Evolutionary conservation across 129 eudicot species (phyloP).

Genomic region (Glebionis coronaria): DNA sequence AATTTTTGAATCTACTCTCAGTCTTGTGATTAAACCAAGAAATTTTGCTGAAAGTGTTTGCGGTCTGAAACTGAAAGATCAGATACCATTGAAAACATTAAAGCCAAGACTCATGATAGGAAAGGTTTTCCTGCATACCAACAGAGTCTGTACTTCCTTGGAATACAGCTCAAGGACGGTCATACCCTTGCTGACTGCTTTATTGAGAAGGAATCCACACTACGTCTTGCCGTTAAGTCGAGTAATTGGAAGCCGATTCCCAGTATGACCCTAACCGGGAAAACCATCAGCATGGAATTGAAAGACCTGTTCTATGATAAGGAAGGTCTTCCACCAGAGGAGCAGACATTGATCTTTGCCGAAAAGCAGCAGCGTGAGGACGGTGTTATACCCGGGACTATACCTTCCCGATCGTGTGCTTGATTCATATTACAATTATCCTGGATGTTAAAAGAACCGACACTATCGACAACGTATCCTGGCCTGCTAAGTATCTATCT

Average conservation of each 20-base stretch:
- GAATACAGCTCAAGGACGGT: background rate
- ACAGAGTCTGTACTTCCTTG: background rate
- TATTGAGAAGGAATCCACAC: constrained; percentile 15
- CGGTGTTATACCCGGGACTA: background rate
- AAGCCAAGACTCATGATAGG: background rate
- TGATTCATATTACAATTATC: too few relatives aligned
- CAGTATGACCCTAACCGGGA: background rate
- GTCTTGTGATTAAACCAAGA: background rate
- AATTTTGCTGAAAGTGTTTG: background rate
- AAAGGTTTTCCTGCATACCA: background rate
- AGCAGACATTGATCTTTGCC: background rate
- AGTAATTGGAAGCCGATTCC: background rate
- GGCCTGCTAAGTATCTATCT: too few relatives aligned
- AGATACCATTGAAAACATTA: background rate
- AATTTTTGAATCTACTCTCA: background rate
- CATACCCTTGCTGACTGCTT: background rate
- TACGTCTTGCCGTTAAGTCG: background rate
- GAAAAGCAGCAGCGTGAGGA: background rate
- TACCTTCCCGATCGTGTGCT: too few relatives aligned
- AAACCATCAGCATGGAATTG: background rate
- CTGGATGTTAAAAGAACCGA: too few relatives aligned
- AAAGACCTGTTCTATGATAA: background rate
- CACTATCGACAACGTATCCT: too few relatives aligned
- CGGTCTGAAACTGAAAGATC: background rate
- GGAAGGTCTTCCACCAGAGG: background rate